Evolutionary conservation across 768 basidiomycete species (phyloP).

Genomic region (Lentinula boryana): DNA sequence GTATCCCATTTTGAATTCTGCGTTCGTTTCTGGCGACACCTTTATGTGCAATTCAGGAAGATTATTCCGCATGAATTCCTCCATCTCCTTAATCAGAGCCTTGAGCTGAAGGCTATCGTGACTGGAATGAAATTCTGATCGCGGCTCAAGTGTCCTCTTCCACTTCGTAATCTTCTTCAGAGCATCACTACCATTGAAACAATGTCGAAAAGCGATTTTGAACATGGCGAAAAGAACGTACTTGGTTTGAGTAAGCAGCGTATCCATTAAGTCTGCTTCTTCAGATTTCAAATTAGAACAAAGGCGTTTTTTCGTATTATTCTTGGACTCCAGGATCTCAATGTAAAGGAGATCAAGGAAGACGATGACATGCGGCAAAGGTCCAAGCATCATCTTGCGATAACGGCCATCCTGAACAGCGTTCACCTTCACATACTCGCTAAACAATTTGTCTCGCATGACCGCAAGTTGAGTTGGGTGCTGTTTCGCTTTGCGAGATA

Average conservation of each 20-base stretch:
- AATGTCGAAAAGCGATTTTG: not conserved
- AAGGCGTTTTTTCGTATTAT: not conserved
- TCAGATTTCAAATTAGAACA: not conserved
- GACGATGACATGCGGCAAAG: conserved; percentile 5
- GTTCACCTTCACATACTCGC: not conserved
- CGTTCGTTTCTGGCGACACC: not conserved
- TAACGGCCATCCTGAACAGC: not conserved
- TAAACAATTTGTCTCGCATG: conserved; percentile 5
- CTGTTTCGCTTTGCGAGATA: conserved; percentile 5
- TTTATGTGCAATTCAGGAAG: not conserved
- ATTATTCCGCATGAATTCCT: not conserved
- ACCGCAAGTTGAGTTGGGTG: conserved; percentile 8
- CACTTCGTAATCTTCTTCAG: not conserved
- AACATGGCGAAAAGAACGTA: not conserved
- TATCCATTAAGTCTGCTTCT: not conserved
- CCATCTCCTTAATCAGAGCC: not conserved
- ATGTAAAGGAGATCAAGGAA: not conserved
- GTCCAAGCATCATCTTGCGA: conserved; percentile 7
- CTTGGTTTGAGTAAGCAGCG: not conserved
- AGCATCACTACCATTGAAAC: not conserved
- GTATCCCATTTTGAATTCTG: conserved; percentile 1
- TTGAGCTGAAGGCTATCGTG: not conserved
- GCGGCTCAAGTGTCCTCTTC: not conserved
- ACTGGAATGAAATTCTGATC: not conserved
- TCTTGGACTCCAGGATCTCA: not conserved